These are phyloP conservation scores for Boletus fagicola DNA, from an alignment of 768 basidiomycete species.

Conservation along the genomic window DNA sequence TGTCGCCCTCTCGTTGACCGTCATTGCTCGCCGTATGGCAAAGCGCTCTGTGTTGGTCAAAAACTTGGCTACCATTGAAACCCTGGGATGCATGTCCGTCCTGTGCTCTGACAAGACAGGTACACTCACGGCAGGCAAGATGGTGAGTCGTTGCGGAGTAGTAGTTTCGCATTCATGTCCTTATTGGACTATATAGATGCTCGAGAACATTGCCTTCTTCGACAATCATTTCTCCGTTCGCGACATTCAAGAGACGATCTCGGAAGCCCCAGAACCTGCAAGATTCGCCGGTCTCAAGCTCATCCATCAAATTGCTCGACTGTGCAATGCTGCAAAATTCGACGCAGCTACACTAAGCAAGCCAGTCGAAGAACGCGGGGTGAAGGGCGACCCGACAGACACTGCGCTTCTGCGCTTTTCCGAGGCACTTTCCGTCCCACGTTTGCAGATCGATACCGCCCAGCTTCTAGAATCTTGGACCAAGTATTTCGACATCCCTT, in stretches of 20 bases:
- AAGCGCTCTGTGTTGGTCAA: conserved; percentile 47
- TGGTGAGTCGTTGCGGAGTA: conserved; percentile 30
- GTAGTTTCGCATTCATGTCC: background rate
- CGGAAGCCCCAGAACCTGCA: conserved; percentile 6
- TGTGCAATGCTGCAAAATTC: conserved; percentile 59
- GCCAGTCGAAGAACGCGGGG: conserved; percentile 32
- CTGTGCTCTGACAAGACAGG: conserved; percentile 55
- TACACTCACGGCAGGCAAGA: conserved; percentile 46
- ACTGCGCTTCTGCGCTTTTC: conserved; percentile 51
- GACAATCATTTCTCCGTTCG: conserved; percentile 23
- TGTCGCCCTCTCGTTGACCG: conserved; percentile 52
- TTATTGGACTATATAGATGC: conserved; percentile 27
- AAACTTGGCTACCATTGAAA: conserved; percentile 51
- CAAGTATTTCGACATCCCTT: conserved; percentile 38
- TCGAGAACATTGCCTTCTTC: conserved; percentile 40
- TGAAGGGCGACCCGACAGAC: conserved; percentile 51
- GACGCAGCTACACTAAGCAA: conserved; percentile 29
- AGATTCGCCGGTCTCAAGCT: conserved; percentile 18
- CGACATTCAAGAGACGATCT: conserved; percentile 11
- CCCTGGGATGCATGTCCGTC: conserved; percentile 49
- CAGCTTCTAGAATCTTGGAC: conserved; percentile 21
- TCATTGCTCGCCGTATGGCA: conserved; percentile 47
- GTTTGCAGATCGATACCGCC: conserved; percentile 17
- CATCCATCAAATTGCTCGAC: conserved; percentile 40
- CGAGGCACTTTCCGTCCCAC: conserved; percentile 29